Base-by-base conservation (phyloP, 768 basidiomycete genomes). In the Mycena albidolilacea region DNA sequence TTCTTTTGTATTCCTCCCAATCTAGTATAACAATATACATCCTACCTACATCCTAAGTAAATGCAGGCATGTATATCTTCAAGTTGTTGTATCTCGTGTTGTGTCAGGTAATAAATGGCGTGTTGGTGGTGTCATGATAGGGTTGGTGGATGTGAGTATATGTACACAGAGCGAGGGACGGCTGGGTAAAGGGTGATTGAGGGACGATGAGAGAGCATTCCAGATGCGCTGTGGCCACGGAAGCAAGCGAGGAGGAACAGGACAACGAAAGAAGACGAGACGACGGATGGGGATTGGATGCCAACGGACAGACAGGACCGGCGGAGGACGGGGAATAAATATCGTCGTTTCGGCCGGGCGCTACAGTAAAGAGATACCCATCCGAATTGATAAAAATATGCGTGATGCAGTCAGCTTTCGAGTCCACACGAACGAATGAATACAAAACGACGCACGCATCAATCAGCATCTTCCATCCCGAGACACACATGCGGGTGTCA, bases 251-350 rank as follows among this genome's bases (percentile, higher is more conserved):
- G 37, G 41, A 37, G 14, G 60, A 63, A 62, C 59, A 63, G 61
- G 30, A 62, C 67, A 69, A 37, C 60, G 37, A 23, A 69, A 55
- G 58, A n/a, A 57, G 59, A 58, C 14, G 15, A 15, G 41, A 54
- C 23, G 52, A 54, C 23, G 52, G n/a, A 23, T 54, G 52, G n/a
- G 23, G 50, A 9, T 43, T 9, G 10, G 14, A 14, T 48, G 46
- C 17, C 46, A 17, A 17, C 7, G 35, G 39, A 21, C 9, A 8
- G 48, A n/a, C 48, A 17, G 44, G 23, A 21, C 46, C 30, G 46
- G 67, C 58, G 58, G 67, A 60, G 57, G n/a, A 19, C 30, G 46
- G 44, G 12, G 21, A 68, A 68, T 59, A 68, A 59, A 68, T 59
- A 59, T 69, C 59, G 67, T 69, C 58, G 59, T 38, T 30, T 30